phyloP scores from a whole-genome alignment of 805 yeast genomes.

The Nematodospora valgi region DNA sequence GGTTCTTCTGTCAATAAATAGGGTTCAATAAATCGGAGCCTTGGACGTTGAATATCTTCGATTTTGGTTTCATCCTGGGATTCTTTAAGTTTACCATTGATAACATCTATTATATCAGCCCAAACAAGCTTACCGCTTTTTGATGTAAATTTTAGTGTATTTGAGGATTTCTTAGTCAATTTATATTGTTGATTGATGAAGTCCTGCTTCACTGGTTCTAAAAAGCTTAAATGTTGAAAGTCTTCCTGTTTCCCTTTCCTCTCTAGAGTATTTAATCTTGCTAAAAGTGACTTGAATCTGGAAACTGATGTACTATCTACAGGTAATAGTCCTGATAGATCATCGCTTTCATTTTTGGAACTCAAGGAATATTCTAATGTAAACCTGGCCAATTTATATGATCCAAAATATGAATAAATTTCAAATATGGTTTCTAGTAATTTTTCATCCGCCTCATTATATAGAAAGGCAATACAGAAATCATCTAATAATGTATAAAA shows the following conservation, averaged over 20 bases:
- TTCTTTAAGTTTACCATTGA: constrained; percentile 31
- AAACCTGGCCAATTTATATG: constrained; percentile 48
- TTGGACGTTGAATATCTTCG: constrained; percentile 36
- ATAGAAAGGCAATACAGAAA: constrained; percentile 58
- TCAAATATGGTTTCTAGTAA: constrained; percentile 49
- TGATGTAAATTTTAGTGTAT: constrained; percentile 9
- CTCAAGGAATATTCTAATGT: constrained; percentile 58
- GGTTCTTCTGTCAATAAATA: constrained; percentile 49
- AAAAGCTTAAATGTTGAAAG: constrained; percentile 18
- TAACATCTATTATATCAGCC: constrained; percentile 25
- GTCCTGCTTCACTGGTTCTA: constrained; percentile 28
- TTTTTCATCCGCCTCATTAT: constrained; percentile 63
- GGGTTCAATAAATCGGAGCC: constrained; percentile 46
- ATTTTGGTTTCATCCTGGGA: constrained; percentile 30
- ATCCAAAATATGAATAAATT: constrained; percentile 48
- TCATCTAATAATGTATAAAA: constrained; percentile 57
- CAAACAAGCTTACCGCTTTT: constrained; percentile 15
- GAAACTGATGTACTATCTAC: constrained; percentile 4
- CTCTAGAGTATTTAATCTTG: background rate
- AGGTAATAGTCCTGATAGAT: constrained; percentile 28
- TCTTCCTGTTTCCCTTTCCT: background rate
- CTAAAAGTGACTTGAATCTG: background rate
- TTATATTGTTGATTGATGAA: constrained; percentile 20
- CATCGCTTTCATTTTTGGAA: constrained; percentile 41
- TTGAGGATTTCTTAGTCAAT: constrained; percentile 9